Base-by-base conservation (phyloP, 345 rosid species). In the Ricinus communis region DNA sequence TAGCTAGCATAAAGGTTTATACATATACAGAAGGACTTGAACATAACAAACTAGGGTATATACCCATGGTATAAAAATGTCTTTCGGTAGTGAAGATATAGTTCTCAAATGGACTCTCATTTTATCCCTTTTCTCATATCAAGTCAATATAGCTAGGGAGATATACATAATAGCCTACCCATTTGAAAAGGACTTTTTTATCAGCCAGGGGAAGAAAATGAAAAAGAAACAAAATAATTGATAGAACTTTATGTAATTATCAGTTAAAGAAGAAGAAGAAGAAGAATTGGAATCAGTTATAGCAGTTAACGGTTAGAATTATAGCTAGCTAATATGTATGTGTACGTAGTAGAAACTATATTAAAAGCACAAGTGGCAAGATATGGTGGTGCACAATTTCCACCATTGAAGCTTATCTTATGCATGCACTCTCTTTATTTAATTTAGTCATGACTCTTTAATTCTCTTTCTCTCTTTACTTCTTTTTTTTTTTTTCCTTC, bases 281-380 rank as follows among this genome's bases (percentile, higher is more conserved):
- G 5, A 62, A 27, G 68, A 56, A 59, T 47, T 70, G 72, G 79
- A 75, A 63, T 80, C 80, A 74, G 66, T 65, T 68, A 55, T 69
- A 45, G 65, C 74, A 36, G 80, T 80, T 69, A 47, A 49, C 51
- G 43, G 71, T 71, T 74, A 43, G 30, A 66, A 14, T 28, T 22
- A 30, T 28, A 7, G 61, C 8, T 69, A 46, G 68, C n/a, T n/a
- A n/a, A n/a, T n/a, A n/a, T n/a, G n/a, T n/a, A n/a, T n/a, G n/a
- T n/a, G n/a, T n/a, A n/a, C n/a, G n/a, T 53, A 63, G 12, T 30
- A 19, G 38, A 64, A 45, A 57, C 38, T 50, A 25, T 45, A 55
- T 56, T 64, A 64, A 66, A 69, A 47, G 60, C 36, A 18, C 69
- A 66, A 82, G 76, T 76, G n/a, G n/a, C n/a, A n/a, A n/a, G n/a